Evolutionary conservation across 306 rosid genomes (phyloP).

Genomic region (Abrus precatorius): DNA sequence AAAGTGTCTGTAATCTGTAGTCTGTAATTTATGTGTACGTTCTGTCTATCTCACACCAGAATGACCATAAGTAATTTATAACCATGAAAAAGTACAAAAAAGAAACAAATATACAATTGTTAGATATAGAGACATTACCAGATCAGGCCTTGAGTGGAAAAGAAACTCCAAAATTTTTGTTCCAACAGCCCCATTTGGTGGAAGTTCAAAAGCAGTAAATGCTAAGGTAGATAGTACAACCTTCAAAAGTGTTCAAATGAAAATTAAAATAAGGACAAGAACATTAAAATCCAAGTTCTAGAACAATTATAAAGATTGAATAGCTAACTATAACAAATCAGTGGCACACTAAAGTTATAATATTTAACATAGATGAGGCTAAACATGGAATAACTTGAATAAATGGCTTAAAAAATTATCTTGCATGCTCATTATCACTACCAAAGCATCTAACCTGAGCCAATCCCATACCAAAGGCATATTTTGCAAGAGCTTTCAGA

Average conservation of each 20-base stretch:
- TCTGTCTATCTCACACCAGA: conserved; percentile 21
- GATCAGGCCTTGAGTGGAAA: conserved; percentile 95
- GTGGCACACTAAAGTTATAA: not conserved
- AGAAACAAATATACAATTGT: conserved; percentile 12
- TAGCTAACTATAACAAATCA: conserved; percentile 28
- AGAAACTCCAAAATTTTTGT: conserved; percentile 86
- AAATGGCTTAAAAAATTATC: conserved; percentile 25
- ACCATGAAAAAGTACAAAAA: conserved; percentile 16
- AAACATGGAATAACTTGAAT: conserved; percentile 22
- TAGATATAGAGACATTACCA: conserved; percentile 66
- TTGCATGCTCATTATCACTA: conserved; percentile 19
- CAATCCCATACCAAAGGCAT: conserved; percentile 96
- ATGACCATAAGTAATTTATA: conserved; percentile 7
- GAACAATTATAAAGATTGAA: conserved; percentile 39
- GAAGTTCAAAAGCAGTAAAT: conserved; percentile 99
- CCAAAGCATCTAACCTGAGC: conserved; percentile 78
- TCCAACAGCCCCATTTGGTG: conserved; percentile 97
- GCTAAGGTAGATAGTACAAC: conserved; percentile 90
- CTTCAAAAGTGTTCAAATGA: conserved; percentile 61
- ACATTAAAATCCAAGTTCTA: conserved; percentile 9
- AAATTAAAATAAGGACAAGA: conserved; percentile 29
- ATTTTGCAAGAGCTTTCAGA: conserved; percentile 96
- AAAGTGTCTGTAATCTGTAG: conserved; percentile 4
- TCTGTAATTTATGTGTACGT: not conserved
- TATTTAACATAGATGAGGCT: conserved; percentile 9